phyloP scores from a whole-genome alignment of 352 stramenopile species.

The Pythium insidiosum region DNA sequence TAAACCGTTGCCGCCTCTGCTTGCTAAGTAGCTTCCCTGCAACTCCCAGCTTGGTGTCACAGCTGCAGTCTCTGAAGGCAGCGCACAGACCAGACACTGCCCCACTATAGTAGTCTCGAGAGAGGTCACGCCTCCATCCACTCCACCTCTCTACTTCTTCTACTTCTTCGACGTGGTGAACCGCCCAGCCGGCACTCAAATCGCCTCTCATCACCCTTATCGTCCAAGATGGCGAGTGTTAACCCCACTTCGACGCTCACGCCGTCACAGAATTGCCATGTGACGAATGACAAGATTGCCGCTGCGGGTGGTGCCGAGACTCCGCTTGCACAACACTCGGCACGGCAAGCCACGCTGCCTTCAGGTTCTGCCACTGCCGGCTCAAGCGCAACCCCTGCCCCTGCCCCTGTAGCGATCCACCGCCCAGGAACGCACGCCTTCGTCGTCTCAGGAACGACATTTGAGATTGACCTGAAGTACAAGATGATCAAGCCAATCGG shows the following conservation, averaged over 20 bases:
- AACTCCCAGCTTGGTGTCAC: too few relatives aligned
- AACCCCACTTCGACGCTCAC: slow-evolving; percentile 12
- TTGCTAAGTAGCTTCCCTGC: too few relatives aligned
- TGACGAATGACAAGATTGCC: too few relatives aligned
- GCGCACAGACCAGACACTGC: too few relatives aligned
- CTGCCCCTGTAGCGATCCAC: slow-evolving; percentile 4
- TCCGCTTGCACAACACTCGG: slow-evolving; percentile 10
- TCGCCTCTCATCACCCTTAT: background rate
- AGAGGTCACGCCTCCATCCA: too few relatives aligned
- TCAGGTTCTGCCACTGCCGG: background rate
- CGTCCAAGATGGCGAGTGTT: slow-evolving; percentile 12
- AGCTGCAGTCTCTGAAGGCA: too few relatives aligned
- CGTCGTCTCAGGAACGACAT: slow-evolving; percentile 81
- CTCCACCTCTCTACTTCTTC: too few relatives aligned
- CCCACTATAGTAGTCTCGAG: too few relatives aligned
- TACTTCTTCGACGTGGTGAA: too few relatives aligned
- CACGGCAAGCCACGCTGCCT: slow-evolving; percentile 7
- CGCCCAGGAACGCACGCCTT: slow-evolving; percentile 70
- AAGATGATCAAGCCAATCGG: slow-evolving; percentile 93
- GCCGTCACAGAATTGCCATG: too few relatives aligned
- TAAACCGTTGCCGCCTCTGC: too few relatives aligned
- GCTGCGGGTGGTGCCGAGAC: too few relatives aligned
- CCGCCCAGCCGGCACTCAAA: background rate
- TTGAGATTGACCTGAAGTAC: slow-evolving; percentile 92
- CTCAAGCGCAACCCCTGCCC: slow-evolving; percentile 1